Conservation (phyloP, 2,329 filamentous ascomycete genomes). For the Colletotrichum sp. region DNA sequence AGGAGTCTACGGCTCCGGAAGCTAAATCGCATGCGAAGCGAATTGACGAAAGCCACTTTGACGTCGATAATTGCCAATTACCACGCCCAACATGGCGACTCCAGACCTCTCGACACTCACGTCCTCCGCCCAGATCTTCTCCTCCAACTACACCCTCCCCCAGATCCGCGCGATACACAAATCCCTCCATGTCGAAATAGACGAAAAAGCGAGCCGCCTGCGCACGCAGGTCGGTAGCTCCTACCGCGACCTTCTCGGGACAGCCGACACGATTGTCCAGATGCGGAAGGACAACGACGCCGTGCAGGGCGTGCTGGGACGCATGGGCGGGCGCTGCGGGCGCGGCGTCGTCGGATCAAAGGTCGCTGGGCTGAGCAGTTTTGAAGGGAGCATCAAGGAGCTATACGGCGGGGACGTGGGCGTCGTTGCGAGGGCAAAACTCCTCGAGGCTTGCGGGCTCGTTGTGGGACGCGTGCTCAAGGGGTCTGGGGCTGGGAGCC, state of each 20-base stretch:
- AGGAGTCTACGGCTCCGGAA: neutral
- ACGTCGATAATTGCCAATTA: neutral
- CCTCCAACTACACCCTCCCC: conserved; percentile 61
- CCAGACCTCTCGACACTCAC: conserved; percentile 54
- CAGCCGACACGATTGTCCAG: conserved; percentile 89
- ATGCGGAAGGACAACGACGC: conserved; percentile 82
- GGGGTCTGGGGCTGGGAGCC: conserved; percentile 32
- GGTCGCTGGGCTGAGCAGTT: conserved; percentile 58
- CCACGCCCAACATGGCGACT: conserved; percentile 22
- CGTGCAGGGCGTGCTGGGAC: conserved; percentile 73
- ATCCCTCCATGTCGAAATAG: conserved; percentile 61
- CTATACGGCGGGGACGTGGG: neutral
- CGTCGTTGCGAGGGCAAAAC: conserved; percentile 47
- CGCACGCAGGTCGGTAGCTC: conserved; percentile 69
- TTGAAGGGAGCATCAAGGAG: conserved; percentile 35
- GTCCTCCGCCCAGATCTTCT: conserved; percentile 60
- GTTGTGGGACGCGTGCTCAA: conserved; percentile 55
- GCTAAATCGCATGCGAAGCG: neutral
- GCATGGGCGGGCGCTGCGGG: conserved; percentile 80
- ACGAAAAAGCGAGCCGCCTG: conserved; percentile 67
- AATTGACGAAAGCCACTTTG: neutral
- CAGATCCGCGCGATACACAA: conserved; percentile 70
- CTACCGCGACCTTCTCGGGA: conserved; percentile 90
- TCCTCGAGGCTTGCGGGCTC: conserved; percentile 58
- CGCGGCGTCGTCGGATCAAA: conserved; percentile 73